These are phyloP conservation scores for Verticillium longisporum DNA, from an alignment of 2,329 filamentous ascomycete genomes.

Conservation along the genomic window DNA sequence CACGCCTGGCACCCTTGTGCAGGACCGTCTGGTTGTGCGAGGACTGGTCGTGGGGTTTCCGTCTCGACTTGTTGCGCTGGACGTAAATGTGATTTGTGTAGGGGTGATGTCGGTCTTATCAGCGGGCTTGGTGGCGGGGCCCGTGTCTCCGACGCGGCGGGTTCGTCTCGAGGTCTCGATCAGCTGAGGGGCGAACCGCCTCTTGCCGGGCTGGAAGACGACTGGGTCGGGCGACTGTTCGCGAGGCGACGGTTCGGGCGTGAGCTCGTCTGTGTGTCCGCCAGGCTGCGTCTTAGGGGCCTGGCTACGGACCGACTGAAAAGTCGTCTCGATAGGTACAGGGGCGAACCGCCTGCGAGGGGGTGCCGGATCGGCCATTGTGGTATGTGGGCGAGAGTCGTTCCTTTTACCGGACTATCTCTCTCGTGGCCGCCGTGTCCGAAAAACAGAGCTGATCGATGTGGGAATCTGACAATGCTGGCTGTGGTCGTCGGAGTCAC, in stretches of 20 bases:
- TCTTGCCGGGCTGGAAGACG: conserved; percentile 18
- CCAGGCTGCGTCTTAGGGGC: conserved; percentile 11
- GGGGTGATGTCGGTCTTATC: conserved; percentile 69
- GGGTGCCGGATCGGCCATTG: background rate
- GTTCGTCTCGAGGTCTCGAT: conserved; percentile 73
- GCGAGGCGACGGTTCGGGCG: conserved; percentile 45
- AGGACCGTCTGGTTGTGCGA: conserved; percentile 24
- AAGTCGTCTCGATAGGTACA: conserved; percentile 66
- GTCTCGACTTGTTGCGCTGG: conserved; percentile 33
- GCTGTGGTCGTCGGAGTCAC: background rate
- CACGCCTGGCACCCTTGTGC: conserved; percentile 43
- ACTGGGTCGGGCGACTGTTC: conserved; percentile 32
- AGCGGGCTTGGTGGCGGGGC: conserved; percentile 54
- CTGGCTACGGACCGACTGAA: conserved; percentile 47
- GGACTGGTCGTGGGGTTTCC: conserved; percentile 16
- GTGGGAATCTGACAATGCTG: background rate
- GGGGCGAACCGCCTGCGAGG: conserved; percentile 57
- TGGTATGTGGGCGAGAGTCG: background rate
- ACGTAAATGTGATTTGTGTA: conserved; percentile 56
- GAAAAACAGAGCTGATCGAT: too few relatives aligned
- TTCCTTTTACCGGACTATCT: too few relatives aligned
- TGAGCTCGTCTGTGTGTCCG: conserved; percentile 51
- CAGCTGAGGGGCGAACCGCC: conserved; percentile 68
- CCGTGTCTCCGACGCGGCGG: conserved; percentile 57
- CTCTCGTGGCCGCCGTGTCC: too few relatives aligned